A percentile compares a stretch with the other conserved stretches of the same genome.
phyloP scores from a whole-genome alignment of 108 stramenopile genomes.

The Cyclotella kingstonii region DNA sequence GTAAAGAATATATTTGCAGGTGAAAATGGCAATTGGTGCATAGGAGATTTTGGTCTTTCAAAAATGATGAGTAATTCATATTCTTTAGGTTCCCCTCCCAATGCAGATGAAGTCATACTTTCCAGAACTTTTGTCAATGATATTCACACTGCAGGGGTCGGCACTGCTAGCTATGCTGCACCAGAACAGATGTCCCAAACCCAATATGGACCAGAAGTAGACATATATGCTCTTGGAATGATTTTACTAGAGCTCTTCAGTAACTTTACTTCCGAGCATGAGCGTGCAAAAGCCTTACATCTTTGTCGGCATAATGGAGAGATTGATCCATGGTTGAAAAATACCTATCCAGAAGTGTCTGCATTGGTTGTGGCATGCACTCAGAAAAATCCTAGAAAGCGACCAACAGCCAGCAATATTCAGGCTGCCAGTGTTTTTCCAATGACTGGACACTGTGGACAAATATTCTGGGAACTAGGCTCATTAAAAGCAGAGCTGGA shows the following conservation, averaged over 20 bases:
- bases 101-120: conserved; percentile 9
- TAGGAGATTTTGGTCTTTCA: conserved; percentile 93
- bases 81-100: conserved; percentile 2
- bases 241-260: conserved; percentile 92
- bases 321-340: conserved; percentile 49
- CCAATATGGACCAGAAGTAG: conserved; percentile 83
- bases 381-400: conserved; percentile 38
- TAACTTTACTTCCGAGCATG: conserved; percentile 86
- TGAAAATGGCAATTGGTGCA: conserved; percentile 70
- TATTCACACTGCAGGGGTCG: conserved; percentile 80
- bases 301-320: conserved; percentile 54
- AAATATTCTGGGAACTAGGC: conserved; percentile 31
- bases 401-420: conserved; percentile 66
- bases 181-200: conserved; percentile 83
- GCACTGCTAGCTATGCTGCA: conserved; percentile 92
- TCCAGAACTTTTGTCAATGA: conserved; percentile 7
- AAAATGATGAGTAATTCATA: conserved; percentile 50
- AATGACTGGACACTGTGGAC: conserved; percentile 25
- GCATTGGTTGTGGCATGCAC: conserved; percentile 65
- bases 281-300: conserved; percentile 73
- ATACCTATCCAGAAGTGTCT: conserved; percentile 54
- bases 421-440: conserved; percentile 32
- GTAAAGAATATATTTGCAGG: conserved; percentile 67
- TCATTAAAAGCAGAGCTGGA: conserved; percentile 30
- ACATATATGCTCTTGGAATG: conserved; percentile 92